These are phyloP conservation scores for Claviceps spartinae DNA, from an alignment of 2,329 filamentous ascomycete genomes.

Conservation along the genomic window DNA sequence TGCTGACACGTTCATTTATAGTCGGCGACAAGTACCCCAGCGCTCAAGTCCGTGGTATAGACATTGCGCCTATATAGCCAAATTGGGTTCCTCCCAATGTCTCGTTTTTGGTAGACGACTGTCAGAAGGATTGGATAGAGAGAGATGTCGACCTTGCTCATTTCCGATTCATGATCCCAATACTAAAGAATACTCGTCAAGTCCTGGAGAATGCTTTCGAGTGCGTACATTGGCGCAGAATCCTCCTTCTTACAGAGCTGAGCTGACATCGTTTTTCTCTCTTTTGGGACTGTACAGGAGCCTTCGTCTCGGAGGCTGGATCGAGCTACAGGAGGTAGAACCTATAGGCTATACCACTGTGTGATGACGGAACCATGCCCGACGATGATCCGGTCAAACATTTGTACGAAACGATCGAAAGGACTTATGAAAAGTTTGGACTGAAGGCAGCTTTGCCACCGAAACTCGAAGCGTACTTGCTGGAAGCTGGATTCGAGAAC, in stretches of 20 bases:
- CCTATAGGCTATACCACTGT: slow-evolving; percentile 18
- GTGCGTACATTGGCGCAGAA: slow-evolving; percentile 5
- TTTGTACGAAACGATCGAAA: slow-evolving; percentile 6
- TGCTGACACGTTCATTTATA: background rate
- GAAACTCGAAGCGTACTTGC: slow-evolving; percentile 7
- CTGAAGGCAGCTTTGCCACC: slow-evolving; percentile 9
- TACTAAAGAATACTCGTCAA: slow-evolving; percentile 8
- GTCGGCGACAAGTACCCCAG: slow-evolving; percentile 18
- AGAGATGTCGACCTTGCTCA: slow-evolving; percentile 18
- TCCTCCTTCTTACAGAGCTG: background rate
- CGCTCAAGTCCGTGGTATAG: slow-evolving; percentile 24
- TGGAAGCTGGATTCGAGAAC: slow-evolving; percentile 10
- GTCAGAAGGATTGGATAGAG: slow-evolving; percentile 18
- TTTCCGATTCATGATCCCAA: slow-evolving; percentile 12
- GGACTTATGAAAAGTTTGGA: slow-evolving; percentile 8
- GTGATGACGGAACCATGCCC: slow-evolving; percentile 21
- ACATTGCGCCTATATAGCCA: slow-evolving; percentile 26
- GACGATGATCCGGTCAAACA: slow-evolving; percentile 7
- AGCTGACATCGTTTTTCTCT: background rate
- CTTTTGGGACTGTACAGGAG: background rate
- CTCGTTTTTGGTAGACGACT: slow-evolving; percentile 23
- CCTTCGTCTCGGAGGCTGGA: slow-evolving; percentile 29
- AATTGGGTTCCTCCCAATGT: slow-evolving; percentile 27
- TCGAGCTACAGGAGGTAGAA: slow-evolving; percentile 29
- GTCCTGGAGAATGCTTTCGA: slow-evolving; percentile 9